Base-by-base conservation (phyloP, 768 basidiomycete genomes). In the Lyophyllum shimeji region DNA sequence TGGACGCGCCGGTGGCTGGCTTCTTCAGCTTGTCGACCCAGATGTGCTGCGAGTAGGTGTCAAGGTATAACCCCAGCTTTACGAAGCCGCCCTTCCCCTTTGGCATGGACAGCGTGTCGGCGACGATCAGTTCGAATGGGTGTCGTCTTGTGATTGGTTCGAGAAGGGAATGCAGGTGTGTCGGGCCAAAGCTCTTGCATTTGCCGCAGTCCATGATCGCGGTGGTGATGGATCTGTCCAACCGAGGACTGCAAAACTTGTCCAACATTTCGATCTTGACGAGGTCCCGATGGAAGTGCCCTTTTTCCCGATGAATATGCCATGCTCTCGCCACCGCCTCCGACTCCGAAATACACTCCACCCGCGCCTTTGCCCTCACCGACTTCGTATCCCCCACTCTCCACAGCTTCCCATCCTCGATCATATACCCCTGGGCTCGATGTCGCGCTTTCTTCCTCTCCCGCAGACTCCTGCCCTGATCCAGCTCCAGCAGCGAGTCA, bases 41-140 rank as follows among this genome's bases (percentile, higher is more conserved):
- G 0, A 66, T 61, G 11, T 63, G 65, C 39, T 67, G 67, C 5
- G 39, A 40, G 17, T 40, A 40, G 2, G 39, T 40, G n/a, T 40
- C 39, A 2, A 76, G 39, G 23, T 48, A 48, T 2, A 50, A 27
- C 0, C 46, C 33, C 0, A 55, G 24, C 3, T 20, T 54, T 12
- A 65, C 60, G 46, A 59, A 71, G 0, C 73, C 68, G 0, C 72
- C 72, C 37, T 64, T 71, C 0, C 71, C 75, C 9, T 39, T 61
- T 0, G 71, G 72, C 57, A 59, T 2, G 15, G 58, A 55, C 18
- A 59, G 27, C 25, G 55, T 55, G n/a, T 59, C 70, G 64, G 59
- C 65, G 0, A 74, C 73, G 13, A 76, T n/a, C 2, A 77, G 60
- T 47, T 76, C 66, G 56, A 75, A 76, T 3, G 74, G 76, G 47